A percentile compares a stretch with the other conserved stretches of the same genome.
These are phyloP conservation scores for Scheffersomyces coipomensis DNA, from an alignment of 805 yeast species.

Conservation along the genomic window DNA sequence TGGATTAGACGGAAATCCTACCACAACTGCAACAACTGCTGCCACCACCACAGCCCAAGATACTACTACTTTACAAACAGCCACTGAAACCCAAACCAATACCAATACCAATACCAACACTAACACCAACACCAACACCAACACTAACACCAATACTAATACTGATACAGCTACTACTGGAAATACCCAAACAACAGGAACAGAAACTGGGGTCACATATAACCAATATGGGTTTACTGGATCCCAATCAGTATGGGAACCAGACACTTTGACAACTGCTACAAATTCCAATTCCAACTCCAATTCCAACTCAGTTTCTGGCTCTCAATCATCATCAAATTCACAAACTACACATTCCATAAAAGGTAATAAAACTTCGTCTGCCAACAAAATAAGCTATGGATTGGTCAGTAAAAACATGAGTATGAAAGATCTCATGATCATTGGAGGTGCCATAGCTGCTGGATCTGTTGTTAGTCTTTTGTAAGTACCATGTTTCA, in stretches of 20 bases:
- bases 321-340: slow-evolving; percentile 4
- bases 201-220: slow-evolving; percentile 18
- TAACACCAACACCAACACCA: slow-evolving; percentile 7
- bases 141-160: slow-evolving; percentile 1
- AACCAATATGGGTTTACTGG: slow-evolving; percentile 46
- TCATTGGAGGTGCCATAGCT: slow-evolving; percentile 15
- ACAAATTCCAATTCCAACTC: slow-evolving; percentile 7
- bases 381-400: slow-evolving; percentile 11
- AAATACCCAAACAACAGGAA: neutral
- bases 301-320: slow-evolving; percentile 6
- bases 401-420: slow-evolving; percentile 7
- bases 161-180: slow-evolving; percentile 3
- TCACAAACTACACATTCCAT: slow-evolving; percentile 14
- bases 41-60: slow-evolving; percentile 5
- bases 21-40: slow-evolving; percentile 3
- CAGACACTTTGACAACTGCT: slow-evolving; percentile 5
- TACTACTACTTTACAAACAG: slow-evolving; percentile 5
- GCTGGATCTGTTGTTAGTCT: slow-evolving; percentile 11
- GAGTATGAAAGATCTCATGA: slow-evolving; percentile 12
- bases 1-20: slow-evolving; percentile 1
- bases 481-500: too few species aligned
- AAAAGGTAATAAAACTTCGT: slow-evolving; percentile 15
- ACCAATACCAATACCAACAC: slow-evolving; percentile 5
- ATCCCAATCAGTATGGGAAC: slow-evolving; percentile 33
- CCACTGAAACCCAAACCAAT: slow-evolving; percentile 7